Conservation (phyloP, 1,139 yeast genomes). For the Kurtzmaniella natalensis region DNA sequence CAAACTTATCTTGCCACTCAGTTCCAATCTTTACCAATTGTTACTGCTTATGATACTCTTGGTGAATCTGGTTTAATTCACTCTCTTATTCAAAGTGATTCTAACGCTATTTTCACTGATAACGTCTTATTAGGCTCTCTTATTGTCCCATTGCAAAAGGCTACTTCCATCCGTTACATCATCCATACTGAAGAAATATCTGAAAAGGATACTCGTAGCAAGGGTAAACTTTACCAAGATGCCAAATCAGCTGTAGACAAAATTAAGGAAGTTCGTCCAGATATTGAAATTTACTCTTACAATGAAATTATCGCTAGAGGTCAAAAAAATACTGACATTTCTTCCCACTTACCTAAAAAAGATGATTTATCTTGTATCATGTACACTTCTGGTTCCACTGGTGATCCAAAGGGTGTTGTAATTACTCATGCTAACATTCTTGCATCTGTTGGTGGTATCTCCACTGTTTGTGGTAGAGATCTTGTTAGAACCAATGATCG, state of each 20-base stretch:
- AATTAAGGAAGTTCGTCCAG: slow-evolving; percentile 68
- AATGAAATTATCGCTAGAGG: slow-evolving; percentile 71
- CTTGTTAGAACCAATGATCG: slow-evolving; percentile 56
- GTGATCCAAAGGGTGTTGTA: slow-evolving; percentile 96
- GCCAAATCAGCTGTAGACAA: slow-evolving; percentile 57
- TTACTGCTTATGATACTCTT: slow-evolving; percentile 94
- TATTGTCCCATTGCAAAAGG: slow-evolving; percentile 66
- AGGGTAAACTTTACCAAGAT: slow-evolving; percentile 51
- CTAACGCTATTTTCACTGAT: slow-evolving; percentile 79
- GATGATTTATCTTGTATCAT: slow-evolving; percentile 86
- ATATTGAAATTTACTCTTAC: slow-evolving; percentile 59
- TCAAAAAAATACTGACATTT: slow-evolving; percentile 30
- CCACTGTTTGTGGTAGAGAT: slow-evolving; percentile 55
- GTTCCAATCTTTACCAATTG: slow-evolving; percentile 78
- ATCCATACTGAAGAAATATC: slow-evolving; percentile 67
- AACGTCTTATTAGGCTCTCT: slow-evolving; percentile 64
- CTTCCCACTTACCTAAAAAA: slow-evolving; percentile 53
- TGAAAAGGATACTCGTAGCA: slow-evolving; percentile 57
- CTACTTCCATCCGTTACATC: slow-evolving; percentile 58
- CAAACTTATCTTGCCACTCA: slow-evolving; percentile 76
- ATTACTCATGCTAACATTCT: slow-evolving; percentile 72
- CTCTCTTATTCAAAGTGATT: slow-evolving; percentile 76
- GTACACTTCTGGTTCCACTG: slow-evolving; percentile 99
- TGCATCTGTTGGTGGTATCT: slow-evolving; percentile 82
- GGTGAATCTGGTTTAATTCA: slow-evolving; percentile 91